Evolutionary conservation across 2,329 filamentous ascomycete species (phyloP), one percentile per base, ranked within the genome.

Genomic region (Stenocarpella maydis): DNA sequence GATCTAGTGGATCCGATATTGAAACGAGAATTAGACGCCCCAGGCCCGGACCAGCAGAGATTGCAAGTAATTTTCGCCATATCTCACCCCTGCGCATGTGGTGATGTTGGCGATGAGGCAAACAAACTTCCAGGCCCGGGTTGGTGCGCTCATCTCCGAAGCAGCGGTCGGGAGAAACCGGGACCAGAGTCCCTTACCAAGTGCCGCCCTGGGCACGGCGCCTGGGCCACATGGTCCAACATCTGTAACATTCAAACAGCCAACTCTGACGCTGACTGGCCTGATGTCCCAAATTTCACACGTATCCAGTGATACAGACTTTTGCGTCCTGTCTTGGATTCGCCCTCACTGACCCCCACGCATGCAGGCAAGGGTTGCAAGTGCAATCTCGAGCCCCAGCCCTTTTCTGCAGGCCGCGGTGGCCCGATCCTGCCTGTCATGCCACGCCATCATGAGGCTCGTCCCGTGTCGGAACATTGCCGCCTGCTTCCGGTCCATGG

Each of bases 201-300:
- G 34, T 37, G 34, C 34, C 2, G 34, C 34, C 10, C 6, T 37
- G 34, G 54, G 61, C 71, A 65, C 66, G 55, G 71, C 60, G 60
- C 70, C 47, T 65, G 69, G 67, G 66, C 72, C 71, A 66, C 67
- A 61, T 71, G 45, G 55, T 52, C 64, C 50, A 37, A 63, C 58
- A 37, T 54, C 63, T 54, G 49, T 63, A 54, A 47, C 39, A 31
- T 41, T n/a, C 34, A 43, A 67, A 67, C 65, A 67, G 52, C 65
- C 52, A 58, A 67, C 26, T 67, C 65, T 67, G 65, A 67, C 65
- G 65, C 53, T 39, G 24, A 26, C 54, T 67, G 34, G 52, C 37
- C 65, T 67, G 65, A 54, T 53, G 8, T 66, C n/a, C 26, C 63
- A 8, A 54, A 24, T 54, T 37, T 54, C 37, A 47, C 63, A 63